Conservation (phyloP, 2,329 filamentous ascomycete species). For the Pseudogymnoascus sp. region DNA sequence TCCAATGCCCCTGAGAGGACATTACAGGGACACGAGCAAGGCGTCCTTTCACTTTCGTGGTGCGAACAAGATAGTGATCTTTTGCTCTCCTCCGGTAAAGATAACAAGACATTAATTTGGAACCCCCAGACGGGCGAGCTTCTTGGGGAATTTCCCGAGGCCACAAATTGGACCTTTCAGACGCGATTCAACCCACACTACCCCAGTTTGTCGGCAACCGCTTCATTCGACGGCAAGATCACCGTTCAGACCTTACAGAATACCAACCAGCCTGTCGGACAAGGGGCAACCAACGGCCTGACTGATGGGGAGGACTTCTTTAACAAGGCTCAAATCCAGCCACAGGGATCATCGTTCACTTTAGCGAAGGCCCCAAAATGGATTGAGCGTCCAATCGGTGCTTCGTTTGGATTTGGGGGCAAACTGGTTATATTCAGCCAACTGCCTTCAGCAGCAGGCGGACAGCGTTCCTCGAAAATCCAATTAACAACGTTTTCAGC, state of each 20-base stretch:
- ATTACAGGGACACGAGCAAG: conserved; percentile 86
- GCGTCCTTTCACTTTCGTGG: conserved; percentile 91
- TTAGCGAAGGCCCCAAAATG: conserved; percentile 80
- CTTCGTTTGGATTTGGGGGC: conserved; percentile 90
- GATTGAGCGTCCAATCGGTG: conserved; percentile 77
- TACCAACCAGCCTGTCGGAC: conserved; percentile 69
- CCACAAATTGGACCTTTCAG: conserved; percentile 99
- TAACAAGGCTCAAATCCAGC: conserved; percentile 82
- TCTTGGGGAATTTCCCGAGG: conserved; percentile 88
- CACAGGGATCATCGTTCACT: conserved; percentile 83
- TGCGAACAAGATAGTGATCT: conserved; percentile 84
- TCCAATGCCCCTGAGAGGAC: conserved; percentile 88
- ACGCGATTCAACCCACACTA: conserved; percentile 92
- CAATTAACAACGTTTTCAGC: conserved; percentile 81
- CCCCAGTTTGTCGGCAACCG: conserved; percentile 84
- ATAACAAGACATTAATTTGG: conserved; percentile 93
- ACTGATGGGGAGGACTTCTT: conserved; percentile 95
- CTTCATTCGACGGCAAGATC: conserved; percentile 96
- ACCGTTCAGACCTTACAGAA: conserved; percentile 90
- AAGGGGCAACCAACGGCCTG: conserved; percentile 57
- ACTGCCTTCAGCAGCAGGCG: conserved; percentile 49
- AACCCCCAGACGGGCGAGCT: conserved; percentile 85
- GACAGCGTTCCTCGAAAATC: conserved; percentile 65
- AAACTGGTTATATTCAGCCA: conserved; percentile 73
- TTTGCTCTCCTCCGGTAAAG: conserved; percentile 88